Evolutionary conservation across 768 basidiomycete species (phyloP), one percentile per base, ranked within the genome.

Genomic region (Suillus weaverae): DNA sequence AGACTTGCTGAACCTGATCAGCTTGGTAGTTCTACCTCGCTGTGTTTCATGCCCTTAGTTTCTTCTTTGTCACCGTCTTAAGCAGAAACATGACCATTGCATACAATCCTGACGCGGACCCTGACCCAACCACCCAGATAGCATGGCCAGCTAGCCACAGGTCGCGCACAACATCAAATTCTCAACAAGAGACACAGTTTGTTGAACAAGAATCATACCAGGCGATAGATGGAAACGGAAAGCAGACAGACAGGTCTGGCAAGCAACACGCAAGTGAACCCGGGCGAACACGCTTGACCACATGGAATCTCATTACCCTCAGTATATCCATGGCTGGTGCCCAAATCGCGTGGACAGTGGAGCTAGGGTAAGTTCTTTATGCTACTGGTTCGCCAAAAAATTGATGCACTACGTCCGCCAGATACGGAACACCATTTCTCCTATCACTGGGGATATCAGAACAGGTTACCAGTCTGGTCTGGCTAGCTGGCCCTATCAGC

Each of bases 391-490:
- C 26, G 20, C 11, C 30, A 32, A 41, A 30, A 50, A 13, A 41
- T 59, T 30, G 20, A 41, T 13, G 20, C 9, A 6, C 18, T 30
- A 43, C 30, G 26, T 39, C 18, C 62, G 60, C 60, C 69, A 97
- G 97, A 74, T 97, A 97, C 71, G 97, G 97, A 43, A 98, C 97
- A 5, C 97, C 97, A 1, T 97, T 97, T 76, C 81, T 99, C 44
- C 83, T 97, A 16, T 83, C 83, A 38, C 81, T 91, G 22, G 91
- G 91, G 8, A 79, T 99, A 33, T 89, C 94, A 0, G 96, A 95
- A 73, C 89, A 94, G 73, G 80, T 95, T 18, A 98, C 97, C 0
- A 91, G 93, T 62, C 84, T 98, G 9, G 97, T 99, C 41, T 99
- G 97, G 97, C 83, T 94, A 44, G 92, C 92, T 63, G 92, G 97